Base-by-base conservation (phyloP, 495 filamentous ascomycete genomes). In the Trichoderma asperelloides region DNA sequence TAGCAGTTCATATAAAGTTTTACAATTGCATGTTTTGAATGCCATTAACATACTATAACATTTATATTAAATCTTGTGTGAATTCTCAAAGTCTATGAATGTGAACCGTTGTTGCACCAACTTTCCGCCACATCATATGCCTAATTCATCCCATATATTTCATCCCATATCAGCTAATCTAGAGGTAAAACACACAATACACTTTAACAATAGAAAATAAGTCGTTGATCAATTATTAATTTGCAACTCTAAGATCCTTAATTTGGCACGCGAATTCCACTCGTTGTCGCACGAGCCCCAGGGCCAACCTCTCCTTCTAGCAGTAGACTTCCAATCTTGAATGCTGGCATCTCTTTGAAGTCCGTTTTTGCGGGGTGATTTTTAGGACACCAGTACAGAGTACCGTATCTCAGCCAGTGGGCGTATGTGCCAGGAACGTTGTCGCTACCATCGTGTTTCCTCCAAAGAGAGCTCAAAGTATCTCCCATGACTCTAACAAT, bases 391-490 rank as follows among this genome's bases (percentile, higher is more conserved):
- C 76, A 78, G 68, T 74, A 74, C 23, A 75, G 70, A 41, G 73
- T 80, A 9, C 70, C 80, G 68, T 78, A 69, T 60, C 81, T 74
- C 69, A 84, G 62, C 80, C 81, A 82, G 57, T 77, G 73, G 2
- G 79, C 78, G 71, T 82, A 82, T 15, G 81, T 84, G 16, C 77
- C 76, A 0, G 72, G 74, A 28, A 78, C 72, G 62, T 75, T 67
- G 69, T 84, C 81, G 33, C 73, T 76, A 21, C 80, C 81, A 15
- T 76, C 74, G 71, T 82, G 51, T 60, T 75, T 78, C 73, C 79
- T 75, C 81, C 81, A 84, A 66, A 82, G 68, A 45, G 77, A 78
- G 18, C 81, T 79, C 15, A 84, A 66, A 3, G 81, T 84, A 6
- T 76, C 71, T 27, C 76, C 76, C 15, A 75, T 72, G 0, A 85